Percentiles rank a stretch among this genome's conserved stretches.
Evolutionary conservation across 2,329 filamentous ascomycete species (phyloP).

Genomic region (Neonectria punicea): DNA sequence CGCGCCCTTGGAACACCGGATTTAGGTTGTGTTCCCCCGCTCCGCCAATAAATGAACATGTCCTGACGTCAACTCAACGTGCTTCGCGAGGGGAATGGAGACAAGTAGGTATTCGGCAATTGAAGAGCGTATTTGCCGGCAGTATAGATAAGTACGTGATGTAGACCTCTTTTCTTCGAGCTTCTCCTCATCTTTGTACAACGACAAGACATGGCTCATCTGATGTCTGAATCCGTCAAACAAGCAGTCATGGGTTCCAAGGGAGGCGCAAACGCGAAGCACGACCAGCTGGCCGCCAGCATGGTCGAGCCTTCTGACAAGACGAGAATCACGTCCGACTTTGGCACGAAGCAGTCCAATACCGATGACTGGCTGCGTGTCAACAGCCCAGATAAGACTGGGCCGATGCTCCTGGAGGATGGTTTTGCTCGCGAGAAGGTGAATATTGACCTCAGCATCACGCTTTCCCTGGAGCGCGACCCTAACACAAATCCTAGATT

Average conservation of each 20-base stretch:
- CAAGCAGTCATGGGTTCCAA: slow-evolving; percentile 55
- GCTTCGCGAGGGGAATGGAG: background rate
- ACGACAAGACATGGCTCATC: slow-evolving; percentile 32
- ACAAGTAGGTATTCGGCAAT: background rate
- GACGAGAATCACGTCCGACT: slow-evolving; percentile 78
- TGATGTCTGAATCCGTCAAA: slow-evolving; percentile 49
- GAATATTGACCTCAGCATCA: slow-evolving; percentile 17
- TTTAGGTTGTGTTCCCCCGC: slow-evolving; percentile 12
- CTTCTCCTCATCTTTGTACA: background rate
- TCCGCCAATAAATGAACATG: slow-evolving; percentile 7
- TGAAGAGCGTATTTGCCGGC: no score
- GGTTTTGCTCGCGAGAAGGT: slow-evolving; percentile 79
- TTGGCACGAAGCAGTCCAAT: slow-evolving; percentile 76
- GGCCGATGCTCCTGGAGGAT: slow-evolving; percentile 78
- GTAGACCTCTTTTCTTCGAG: background rate
- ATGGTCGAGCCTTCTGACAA: slow-evolving; percentile 68
- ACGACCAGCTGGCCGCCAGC: slow-evolving; percentile 67
- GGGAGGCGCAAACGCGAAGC: slow-evolving; percentile 59
- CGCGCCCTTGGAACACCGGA: background rate
- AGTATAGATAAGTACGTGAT: background rate
- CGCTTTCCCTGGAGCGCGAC: no score
- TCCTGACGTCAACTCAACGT: slow-evolving; percentile 37
- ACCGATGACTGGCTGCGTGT: slow-evolving; percentile 83
- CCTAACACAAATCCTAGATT: slow-evolving; percentile 59
- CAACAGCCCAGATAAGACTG: slow-evolving; percentile 69